Evolutionary conservation across 129 eudicot species (phyloP).

Genomic region (Flaveria robusta): DNA sequence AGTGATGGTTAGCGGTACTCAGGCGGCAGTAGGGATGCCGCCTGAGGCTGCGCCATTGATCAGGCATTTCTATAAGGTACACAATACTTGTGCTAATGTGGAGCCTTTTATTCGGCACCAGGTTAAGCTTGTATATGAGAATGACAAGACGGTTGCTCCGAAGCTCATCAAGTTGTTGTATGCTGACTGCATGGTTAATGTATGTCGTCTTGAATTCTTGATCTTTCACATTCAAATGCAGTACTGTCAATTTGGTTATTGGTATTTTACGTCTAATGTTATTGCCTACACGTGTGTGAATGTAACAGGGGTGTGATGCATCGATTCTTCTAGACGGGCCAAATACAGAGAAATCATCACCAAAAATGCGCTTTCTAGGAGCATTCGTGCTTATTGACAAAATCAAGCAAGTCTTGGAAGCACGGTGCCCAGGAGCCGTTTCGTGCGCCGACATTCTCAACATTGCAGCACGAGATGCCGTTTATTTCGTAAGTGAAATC

Average conservation of each 20-base stretch:
- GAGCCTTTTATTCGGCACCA: slow-evolving; percentile 69
- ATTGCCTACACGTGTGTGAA: too few relatives aligned
- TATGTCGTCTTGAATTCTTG: slow-evolving; percentile 41
- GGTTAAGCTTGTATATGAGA: slow-evolving; percentile 44
- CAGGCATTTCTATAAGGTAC: slow-evolving; percentile 73
- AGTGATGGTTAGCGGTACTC: slow-evolving; percentile 29
- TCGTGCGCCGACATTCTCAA: slow-evolving; percentile 88
- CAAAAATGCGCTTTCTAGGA: slow-evolving; percentile 51
- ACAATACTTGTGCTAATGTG: slow-evolving; percentile 64
- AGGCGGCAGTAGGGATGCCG: slow-evolving; percentile 61
- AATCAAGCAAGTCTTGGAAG: slow-evolving; percentile 73
- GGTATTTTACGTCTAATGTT: too few relatives aligned
- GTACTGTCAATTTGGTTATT: not conserved
- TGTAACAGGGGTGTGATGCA: slow-evolving; percentile 79
- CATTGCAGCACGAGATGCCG: slow-evolving; percentile 80
- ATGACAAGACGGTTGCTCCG: slow-evolving; percentile 57
- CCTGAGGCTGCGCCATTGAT: slow-evolving; percentile 45
- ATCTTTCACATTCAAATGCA: not conserved
- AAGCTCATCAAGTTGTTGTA: slow-evolving; percentile 82
- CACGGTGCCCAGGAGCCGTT: slow-evolving; percentile 64
- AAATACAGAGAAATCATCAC: slow-evolving; percentile 62
- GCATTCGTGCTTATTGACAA: slow-evolving; percentile 62
- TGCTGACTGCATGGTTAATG: slow-evolving; percentile 89
- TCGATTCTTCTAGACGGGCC: slow-evolving; percentile 81
- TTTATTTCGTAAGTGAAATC: slow-evolving; percentile 44